A percentile compares a stretch with the other conserved stretches of the same genome.
These are phyloP conservation scores for Ceratobasidium sp. DNA, from an alignment of 1,284 basidiomycete genomes.

Conservation along the genomic window DNA sequence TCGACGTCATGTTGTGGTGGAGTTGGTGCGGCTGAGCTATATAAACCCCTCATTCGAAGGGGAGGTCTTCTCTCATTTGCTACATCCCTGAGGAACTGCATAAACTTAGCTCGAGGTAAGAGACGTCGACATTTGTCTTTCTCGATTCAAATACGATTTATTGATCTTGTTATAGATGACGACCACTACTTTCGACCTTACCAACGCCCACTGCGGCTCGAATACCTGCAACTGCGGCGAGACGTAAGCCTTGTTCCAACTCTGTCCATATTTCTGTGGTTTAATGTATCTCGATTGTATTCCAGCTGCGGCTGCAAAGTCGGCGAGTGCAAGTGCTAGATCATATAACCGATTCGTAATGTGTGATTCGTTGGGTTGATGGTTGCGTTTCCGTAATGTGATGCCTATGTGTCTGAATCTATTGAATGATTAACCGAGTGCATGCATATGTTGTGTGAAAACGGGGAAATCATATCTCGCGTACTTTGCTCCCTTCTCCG, in stretches of 20 bases:
- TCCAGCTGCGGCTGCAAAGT: background rate
- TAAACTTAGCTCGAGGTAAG: background rate
- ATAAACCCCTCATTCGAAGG: background rate
- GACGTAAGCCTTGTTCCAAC: background rate
- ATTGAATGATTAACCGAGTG: too few species aligned
- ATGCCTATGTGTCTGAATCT: too few species aligned
- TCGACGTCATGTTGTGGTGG: too few species aligned
- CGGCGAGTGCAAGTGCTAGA: constrained; percentile 14
- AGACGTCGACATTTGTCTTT: background rate
- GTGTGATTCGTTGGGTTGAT: background rate
- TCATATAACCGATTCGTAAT: background rate
- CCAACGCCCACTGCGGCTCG: background rate
- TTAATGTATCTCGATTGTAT: background rate
- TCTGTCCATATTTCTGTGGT: background rate
- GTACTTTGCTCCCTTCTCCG: too few species aligned
- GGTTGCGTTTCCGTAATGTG: background rate
- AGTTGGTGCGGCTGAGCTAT: background rate
- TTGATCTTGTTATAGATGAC: background rate
- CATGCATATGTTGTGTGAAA: too few species aligned
- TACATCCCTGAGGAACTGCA: background rate
- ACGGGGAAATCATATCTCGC: too few species aligned
- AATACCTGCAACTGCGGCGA: constrained; percentile 5
- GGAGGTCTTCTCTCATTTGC: background rate
- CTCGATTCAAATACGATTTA: background rate
- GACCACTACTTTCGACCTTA: constrained; percentile 1